Conservation (phyloP, 768 basidiomycete genomes). For the Amanita jacksonii region DNA sequence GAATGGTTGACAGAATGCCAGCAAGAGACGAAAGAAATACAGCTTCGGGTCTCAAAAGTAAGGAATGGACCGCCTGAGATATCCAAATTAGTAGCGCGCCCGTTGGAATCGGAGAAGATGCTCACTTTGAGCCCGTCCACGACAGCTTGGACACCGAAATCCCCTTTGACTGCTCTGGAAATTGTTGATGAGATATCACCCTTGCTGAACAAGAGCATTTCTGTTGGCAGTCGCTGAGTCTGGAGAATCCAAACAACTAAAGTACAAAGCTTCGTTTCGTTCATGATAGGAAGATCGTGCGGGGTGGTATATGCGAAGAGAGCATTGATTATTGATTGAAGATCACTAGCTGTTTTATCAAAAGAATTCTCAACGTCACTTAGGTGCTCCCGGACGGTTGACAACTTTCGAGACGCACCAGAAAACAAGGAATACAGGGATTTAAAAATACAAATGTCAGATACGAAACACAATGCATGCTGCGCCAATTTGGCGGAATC, state of each 20-base stretch:
- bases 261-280: constrained; percentile 33
- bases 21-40: constrained; percentile 41
- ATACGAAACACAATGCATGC: constrained; percentile 40
- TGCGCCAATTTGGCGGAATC: constrained; percentile 41
- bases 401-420: constrained; percentile 26
- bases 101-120: background rate
- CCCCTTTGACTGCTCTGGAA: constrained; percentile 23
- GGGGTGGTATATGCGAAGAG: constrained; percentile 33
- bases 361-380: background rate
- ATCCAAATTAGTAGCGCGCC: background rate
- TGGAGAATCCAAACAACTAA: constrained; percentile 43
- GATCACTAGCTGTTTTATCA: constrained; percentile 27
- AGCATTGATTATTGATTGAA: constrained; percentile 34
- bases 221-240: constrained; percentile 36
- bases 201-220: constrained; percentile 24
- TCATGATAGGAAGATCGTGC: constrained; percentile 24
- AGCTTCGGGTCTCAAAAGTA: constrained; percentile 30
- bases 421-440: constrained; percentile 36
- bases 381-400: constrained; percentile 1
- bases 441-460: constrained; percentile 41
- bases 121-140: constrained; percentile 25
- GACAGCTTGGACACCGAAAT: constrained; percentile 22
- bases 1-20: constrained; percentile 33
- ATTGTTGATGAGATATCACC: constrained; percentile 26
- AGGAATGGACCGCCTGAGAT: constrained; percentile 23